phyloP scores from a whole-genome alignment of 345 rosid species.

The Eucalyptus caleyi region DNA sequence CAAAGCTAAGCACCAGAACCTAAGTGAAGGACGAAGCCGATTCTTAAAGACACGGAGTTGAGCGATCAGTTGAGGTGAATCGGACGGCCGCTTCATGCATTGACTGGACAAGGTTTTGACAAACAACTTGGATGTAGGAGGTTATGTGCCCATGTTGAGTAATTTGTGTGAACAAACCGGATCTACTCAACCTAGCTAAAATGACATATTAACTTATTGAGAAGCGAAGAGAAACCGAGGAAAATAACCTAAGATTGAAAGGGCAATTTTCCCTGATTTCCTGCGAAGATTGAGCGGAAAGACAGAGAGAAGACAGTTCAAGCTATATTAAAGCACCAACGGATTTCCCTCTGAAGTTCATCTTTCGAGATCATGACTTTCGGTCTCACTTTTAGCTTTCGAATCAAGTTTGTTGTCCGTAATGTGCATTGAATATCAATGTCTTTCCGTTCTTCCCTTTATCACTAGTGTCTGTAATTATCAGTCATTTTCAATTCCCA shows the following conservation, averaged over 20 bases:
- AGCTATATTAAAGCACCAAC: not conserved
- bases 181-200: not conserved
- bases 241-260: too few relatives aligned
- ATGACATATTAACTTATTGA: not conserved
- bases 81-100: not conserved
- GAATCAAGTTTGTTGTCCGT: not conserved
- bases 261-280: not conserved
- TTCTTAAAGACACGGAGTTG: not conserved
- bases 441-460: too few relatives aligned
- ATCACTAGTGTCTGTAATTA: too few relatives aligned
- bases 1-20: not conserved
- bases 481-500: not conserved
- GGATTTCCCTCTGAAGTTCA: not conserved
- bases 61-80: not conserved
- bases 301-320: not conserved
- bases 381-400: not conserved
- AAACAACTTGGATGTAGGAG: not conserved
- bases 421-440: not conserved
- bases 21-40: not conserved
- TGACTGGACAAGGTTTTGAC: not conserved
- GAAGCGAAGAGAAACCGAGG: not conserved
- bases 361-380: not conserved
- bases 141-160: not conserved
- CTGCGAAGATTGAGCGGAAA: not conserved
- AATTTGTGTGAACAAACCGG: not conserved